Conservation (phyloP, 1,284 basidiomycete genomes). For the Leccinum subrobustum region DNA sequence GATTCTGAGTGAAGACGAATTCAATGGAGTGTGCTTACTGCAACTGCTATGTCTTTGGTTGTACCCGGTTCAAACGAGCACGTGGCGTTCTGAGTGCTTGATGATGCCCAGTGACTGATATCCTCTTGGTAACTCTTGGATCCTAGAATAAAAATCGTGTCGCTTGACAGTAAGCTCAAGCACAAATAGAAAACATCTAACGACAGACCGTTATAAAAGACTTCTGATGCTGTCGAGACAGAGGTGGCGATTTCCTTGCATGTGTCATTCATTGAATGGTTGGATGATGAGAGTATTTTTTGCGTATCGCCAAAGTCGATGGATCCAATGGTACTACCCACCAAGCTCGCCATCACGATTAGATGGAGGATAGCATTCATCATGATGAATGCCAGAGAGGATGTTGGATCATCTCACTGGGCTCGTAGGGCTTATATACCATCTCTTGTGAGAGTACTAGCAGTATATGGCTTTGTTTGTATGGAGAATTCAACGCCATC, state of each 20-base stretch:
- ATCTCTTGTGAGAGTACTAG: too few relatives aligned
- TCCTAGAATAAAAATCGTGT: neutral
- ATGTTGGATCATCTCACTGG: too few relatives aligned
- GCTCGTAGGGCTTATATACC: too few relatives aligned
- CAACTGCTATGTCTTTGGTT: neutral
- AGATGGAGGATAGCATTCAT: neutral
- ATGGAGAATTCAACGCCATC: too few relatives aligned
- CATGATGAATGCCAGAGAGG: neutral
- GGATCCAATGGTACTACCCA: too few relatives aligned
- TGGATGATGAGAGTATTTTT: neutral
- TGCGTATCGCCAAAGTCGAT: neutral
- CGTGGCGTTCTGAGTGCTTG: constrained; percentile 40
- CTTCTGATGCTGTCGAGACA: neutral
- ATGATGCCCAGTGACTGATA: constrained; percentile 46
- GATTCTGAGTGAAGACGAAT: constrained; percentile 37
- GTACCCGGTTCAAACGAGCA: constrained; percentile 52
- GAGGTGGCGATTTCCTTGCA: neutral
- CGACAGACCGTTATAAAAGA: neutral
- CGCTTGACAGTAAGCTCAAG: neutral
- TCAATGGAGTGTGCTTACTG: neutral
- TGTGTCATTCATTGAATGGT: neutral
- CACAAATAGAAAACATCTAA: neutral
- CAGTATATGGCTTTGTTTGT: too few relatives aligned
- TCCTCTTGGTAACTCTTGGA: constrained; percentile 26
- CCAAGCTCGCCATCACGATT: neutral